Evolutionary conservation across 495 filamentous ascomycete species (phyloP).

Genomic region (Penicillium simplicissimum): DNA sequence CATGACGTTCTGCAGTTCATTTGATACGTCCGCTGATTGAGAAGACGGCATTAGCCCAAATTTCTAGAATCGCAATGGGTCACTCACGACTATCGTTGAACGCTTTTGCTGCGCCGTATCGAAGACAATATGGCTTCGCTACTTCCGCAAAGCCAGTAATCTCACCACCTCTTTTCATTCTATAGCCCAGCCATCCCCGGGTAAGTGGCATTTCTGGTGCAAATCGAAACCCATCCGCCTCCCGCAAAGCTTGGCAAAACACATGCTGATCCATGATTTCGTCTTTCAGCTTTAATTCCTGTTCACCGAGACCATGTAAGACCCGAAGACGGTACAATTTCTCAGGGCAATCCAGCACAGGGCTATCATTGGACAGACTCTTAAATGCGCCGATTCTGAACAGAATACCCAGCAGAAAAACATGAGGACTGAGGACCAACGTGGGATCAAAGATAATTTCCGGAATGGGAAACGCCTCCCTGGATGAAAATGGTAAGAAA

Average conservation of each 20-base stretch:
- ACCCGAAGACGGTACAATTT: conserved; percentile 34
- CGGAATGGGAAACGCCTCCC: conserved; percentile 35
- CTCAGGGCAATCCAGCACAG: conserved; percentile 28
- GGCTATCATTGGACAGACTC: conserved; percentile 20
- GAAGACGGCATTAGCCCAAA: conserved; percentile 16
- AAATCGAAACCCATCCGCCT: conserved; percentile 29
- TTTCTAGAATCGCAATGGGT: conserved; percentile 3
- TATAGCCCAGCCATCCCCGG: conserved; percentile 25
- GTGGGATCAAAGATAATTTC: conserved; percentile 37
- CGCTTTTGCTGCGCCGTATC: conserved; percentile 37
- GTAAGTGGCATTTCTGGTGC: conserved; percentile 29
- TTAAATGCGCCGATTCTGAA: conserved; percentile 36
- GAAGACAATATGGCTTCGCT: conserved; percentile 35
- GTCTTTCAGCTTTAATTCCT: conserved; percentile 33
- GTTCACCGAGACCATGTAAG: conserved; percentile 29
- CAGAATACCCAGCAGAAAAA: conserved; percentile 34
- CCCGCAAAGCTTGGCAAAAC: conserved; percentile 20
- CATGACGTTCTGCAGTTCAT: conserved; percentile 42
- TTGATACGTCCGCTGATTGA: conserved; percentile 35
- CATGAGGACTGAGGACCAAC: conserved; percentile 31
- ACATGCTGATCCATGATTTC: conserved; percentile 29
- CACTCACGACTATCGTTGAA: conserved; percentile 39
- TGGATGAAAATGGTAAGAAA: conserved; percentile 18
- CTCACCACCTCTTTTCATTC: conserved; percentile 32
- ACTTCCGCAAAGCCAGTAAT: conserved; percentile 34